Evolutionary conservation across 1,139 yeast genomes (phyloP).

Genomic region (Protomyces pachydermus): DNA sequence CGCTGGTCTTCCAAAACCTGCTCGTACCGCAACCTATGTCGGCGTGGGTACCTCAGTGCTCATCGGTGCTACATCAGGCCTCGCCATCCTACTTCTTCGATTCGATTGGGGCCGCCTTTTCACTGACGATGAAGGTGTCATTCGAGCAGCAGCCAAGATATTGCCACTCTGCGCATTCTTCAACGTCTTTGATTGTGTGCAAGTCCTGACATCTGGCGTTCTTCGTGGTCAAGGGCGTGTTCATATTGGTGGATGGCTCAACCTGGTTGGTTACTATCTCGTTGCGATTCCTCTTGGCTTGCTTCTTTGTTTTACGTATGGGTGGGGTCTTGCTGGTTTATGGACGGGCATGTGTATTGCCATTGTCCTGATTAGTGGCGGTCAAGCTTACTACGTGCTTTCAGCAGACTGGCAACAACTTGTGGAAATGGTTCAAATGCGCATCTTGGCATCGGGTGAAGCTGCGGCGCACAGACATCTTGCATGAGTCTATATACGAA

Average conservation of each 20-base stretch:
- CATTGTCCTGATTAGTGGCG: slow-evolving; percentile 40
- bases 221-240: slow-evolving; percentile 83
- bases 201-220: slow-evolving; percentile 78
- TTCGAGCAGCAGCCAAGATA: slow-evolving; percentile 46
- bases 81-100: slow-evolving; percentile 46
- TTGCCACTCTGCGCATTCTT: slow-evolving; percentile 68
- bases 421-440: slow-evolving; percentile 44
- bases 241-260: slow-evolving; percentile 71
- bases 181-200: slow-evolving; percentile 71
- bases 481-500: background rate
- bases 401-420: slow-evolving; percentile 54
- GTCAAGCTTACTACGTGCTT: slow-evolving; percentile 51
- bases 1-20: slow-evolving; percentile 59
- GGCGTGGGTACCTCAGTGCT: slow-evolving; percentile 56
- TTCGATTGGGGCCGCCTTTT: slow-evolving; percentile 57
- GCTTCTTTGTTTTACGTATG: slow-evolving; percentile 52
- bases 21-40: slow-evolving; percentile 58
- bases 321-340: slow-evolving; percentile 58
- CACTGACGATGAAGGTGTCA: slow-evolving; percentile 64
- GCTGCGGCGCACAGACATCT: background rate
- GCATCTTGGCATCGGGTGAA: background rate
- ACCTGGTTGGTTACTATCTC: slow-evolving; percentile 64
- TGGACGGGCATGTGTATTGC: slow-evolving; percentile 85
- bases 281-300: slow-evolving; percentile 68
- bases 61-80: slow-evolving; percentile 49